Base-by-base conservation (phyloP, 345 rosid species). In the Corymbia maculata region DNA sequence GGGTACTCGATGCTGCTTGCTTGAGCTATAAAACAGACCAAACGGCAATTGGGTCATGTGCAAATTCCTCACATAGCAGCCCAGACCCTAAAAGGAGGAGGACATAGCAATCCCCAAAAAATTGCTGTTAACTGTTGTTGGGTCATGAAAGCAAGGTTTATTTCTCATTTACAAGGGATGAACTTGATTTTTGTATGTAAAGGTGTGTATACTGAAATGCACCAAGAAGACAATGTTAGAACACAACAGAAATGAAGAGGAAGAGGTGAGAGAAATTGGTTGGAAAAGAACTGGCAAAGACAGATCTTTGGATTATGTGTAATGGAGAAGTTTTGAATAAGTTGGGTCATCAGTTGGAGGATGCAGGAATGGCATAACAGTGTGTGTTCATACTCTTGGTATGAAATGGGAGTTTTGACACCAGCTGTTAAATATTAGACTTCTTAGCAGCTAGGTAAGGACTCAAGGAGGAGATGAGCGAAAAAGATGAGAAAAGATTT, bases 1-100 rank as follows among this genome's bases (percentile, higher is more conserved):
- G 97, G 87, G 97, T 95, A 79, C 88, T 95, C 88, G 98, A 95
- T 85, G 96, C 93, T 3, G 94, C 95, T 87, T 94, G 98, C 92
- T 89, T 95, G 93, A 95, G 97, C 94, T 93, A 92, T 85, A 95
- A 89, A 90, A 93, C 93, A 86, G 93, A 94, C 86, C 94, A 93
- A 85, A 88, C 92, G 10, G 47, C 93, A 24, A 92, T 87, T 85
- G 95, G 91, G 61, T 92, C 92, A 86, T 90, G 92, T 89, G 91
- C 91, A 75, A 91, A 90, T 91, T 93, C 96, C 80, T 91, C 94
- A 64, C 93, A 90, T 6, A 90, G 30, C 28, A 88, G 89, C 85
- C 92, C 94, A 4, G 91, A 87, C 53, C 86, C 89, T 86, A 95
- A 94, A 87, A 92, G 93, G 88, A 95, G 95, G 91, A 91, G 95